Percentiles rank a stretch among this genome's conserved stretches.
Evolutionary conservation across 495 filamentous ascomycete genomes (phyloP).

Genomic region (Aspergillus saccharolyticus): DNA sequence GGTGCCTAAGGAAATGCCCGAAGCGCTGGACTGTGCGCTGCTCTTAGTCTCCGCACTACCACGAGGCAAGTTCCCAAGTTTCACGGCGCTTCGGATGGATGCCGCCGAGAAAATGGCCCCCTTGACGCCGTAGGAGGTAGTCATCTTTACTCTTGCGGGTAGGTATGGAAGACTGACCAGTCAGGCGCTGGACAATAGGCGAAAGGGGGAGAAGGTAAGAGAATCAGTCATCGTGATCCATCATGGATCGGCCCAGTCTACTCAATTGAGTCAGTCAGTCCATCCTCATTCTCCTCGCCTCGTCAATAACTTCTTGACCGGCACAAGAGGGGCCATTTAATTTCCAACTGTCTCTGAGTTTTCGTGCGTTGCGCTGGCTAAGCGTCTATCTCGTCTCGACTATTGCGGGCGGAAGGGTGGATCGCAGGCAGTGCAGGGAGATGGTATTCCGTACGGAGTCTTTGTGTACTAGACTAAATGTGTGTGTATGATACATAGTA

Average conservation of each 20-base stretch:
- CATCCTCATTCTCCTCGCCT: neutral
- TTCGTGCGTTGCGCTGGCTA: neutral
- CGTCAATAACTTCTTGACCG: neutral
- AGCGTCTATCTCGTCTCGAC: neutral
- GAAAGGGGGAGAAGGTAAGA: neutral
- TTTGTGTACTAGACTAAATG: too few species aligned
- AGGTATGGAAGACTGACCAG: too few species aligned
- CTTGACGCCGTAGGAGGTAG: too few species aligned
- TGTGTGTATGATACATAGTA: too few species aligned
- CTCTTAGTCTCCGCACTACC: neutral
- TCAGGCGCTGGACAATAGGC: too few species aligned
- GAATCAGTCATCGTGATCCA: neutral
- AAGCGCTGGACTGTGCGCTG: constrained; percentile 5
- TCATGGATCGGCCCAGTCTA: too few species aligned
- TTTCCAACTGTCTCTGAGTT: neutral
- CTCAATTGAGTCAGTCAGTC: neutral
- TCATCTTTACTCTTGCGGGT: too few species aligned
- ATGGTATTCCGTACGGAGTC: too few species aligned
- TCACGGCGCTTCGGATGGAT: constrained; percentile 12
- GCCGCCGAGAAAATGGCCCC: constrained; percentile 21
- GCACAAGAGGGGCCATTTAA: neutral
- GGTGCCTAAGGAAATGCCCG: neutral
- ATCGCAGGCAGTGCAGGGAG: neutral
- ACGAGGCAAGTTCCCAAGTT: constrained; percentile 7
- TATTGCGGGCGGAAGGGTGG: neutral